Evolutionary conservation across 164 flowering plant species (phyloP).

Genomic region (Stephania japonica): DNA sequence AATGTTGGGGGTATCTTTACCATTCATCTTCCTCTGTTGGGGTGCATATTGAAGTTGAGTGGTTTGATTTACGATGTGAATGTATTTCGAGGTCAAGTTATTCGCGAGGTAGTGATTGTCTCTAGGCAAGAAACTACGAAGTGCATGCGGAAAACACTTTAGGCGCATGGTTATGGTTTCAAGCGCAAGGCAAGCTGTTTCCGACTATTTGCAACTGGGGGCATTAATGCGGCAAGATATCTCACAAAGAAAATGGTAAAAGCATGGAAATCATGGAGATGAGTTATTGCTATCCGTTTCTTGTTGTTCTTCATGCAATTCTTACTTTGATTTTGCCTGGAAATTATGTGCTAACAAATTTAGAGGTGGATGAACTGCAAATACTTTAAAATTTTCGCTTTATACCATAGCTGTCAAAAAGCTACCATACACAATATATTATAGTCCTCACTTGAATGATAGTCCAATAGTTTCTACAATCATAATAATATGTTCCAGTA

Average conservation of each 20-base stretch:
- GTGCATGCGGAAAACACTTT: constrained; percentile 57
- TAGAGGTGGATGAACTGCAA: too few species aligned
- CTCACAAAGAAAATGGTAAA: constrained; percentile 59
- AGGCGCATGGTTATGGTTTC: constrained; percentile 72
- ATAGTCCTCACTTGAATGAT: too few species aligned
- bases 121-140: constrained; percentile 66
- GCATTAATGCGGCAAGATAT: constrained; percentile 53
- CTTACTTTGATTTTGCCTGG: neutral
- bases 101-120: constrained; percentile 29
- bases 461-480: too few species aligned
- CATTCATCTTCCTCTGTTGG: neutral
- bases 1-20: neutral
- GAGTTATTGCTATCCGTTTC: constrained; percentile 4
- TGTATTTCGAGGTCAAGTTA: constrained; percentile 35
- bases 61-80: neutral
- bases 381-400: too few species aligned
- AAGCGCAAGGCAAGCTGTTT: constrained; percentile 82
- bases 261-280: constrained; percentile 71
- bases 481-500: too few species aligned
- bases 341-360: too few species aligned
- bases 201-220: constrained; percentile 70
- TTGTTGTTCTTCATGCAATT: neutral
- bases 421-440: too few species aligned
- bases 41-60: neutral
- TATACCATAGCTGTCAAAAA: too few species aligned